Evolutionary conservation across 2,329 filamentous ascomycete genomes (phyloP).

Genomic region (Harringtonia aguacate): DNA sequence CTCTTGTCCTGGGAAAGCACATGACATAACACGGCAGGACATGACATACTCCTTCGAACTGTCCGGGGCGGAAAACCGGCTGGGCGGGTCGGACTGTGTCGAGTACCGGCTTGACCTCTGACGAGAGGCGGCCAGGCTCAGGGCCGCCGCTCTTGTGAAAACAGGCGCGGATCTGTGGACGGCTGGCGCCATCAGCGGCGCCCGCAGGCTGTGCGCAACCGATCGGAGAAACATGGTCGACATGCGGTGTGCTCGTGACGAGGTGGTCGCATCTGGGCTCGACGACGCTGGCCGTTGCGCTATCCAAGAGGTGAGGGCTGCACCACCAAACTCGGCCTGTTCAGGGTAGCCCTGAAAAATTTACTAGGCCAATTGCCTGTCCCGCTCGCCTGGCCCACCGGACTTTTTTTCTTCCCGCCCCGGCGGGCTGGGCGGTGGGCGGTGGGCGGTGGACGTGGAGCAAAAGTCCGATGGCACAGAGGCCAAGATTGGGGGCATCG

Average conservation of each 20-base stretch:
- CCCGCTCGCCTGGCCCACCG: neutral
- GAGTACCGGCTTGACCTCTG: slow-evolving; percentile 1
- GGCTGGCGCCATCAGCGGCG: slow-evolving; percentile 3
- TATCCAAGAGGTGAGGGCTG: too few species aligned
- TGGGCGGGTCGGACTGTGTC: neutral
- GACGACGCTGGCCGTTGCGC: neutral
- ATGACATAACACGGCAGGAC: neutral
- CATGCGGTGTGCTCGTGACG: neutral
- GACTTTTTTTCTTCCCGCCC: neutral
- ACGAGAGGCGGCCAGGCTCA: neutral
- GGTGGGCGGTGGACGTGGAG: too few species aligned
- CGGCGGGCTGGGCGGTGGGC: neutral
- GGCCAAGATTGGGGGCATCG: too few species aligned
- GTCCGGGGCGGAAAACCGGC: neutral
- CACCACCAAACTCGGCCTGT: too few species aligned
- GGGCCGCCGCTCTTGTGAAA: neutral
- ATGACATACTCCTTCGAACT: neutral
- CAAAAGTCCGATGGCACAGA: too few species aligned
- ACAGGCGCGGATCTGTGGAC: neutral
- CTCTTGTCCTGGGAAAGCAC: too few species aligned
- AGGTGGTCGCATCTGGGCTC: neutral
- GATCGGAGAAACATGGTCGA: slow-evolving; percentile 9
- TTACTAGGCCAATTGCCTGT: neutral
- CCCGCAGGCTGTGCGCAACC: slow-evolving; percentile 8
- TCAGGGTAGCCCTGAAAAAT: neutral